phyloP scores from a whole-genome alignment of 2,329 filamentous ascomycete genomes.

The Penicillium sp. region DNA sequence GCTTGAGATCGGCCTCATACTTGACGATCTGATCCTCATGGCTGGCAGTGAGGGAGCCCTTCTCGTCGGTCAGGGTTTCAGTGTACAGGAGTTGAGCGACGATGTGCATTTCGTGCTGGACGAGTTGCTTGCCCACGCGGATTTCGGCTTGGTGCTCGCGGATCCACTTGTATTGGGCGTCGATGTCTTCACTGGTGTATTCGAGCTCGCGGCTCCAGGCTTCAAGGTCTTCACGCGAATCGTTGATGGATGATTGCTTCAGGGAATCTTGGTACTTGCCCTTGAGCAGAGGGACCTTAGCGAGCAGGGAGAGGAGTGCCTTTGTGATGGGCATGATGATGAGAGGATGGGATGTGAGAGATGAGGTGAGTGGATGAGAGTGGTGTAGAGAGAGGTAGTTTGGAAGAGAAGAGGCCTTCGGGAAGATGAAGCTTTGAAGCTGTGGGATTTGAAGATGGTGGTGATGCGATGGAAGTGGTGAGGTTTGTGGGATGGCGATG shows the following conservation, averaged over 20 bases:
- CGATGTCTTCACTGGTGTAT: background rate
- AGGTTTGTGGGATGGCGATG: background rate
- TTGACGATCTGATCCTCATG: slow-evolving; percentile 1
- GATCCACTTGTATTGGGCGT: slow-evolving; percentile 12
- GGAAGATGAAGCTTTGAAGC: background rate
- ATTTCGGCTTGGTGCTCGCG: slow-evolving; percentile 1
- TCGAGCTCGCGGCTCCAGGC: background rate
- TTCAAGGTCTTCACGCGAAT: background rate
- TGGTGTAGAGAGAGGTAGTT: background rate
- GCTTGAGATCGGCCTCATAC: slow-evolving; percentile 7
- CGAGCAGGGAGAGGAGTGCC: background rate
- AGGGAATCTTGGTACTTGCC: background rate
- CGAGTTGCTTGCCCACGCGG: slow-evolving; percentile 1
- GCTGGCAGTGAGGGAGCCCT: background rate
- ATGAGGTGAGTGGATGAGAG: background rate
- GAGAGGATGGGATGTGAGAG: background rate
- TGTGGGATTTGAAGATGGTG: background rate
- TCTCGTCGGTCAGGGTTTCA: slow-evolving; percentile 6
- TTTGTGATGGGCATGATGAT: background rate
- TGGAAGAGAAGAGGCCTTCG: background rate
- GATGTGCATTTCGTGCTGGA: slow-evolving; percentile 17
- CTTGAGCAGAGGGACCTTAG: background rate
- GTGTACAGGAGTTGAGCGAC: slow-evolving; percentile 8
- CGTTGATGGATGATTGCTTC: too few species aligned
- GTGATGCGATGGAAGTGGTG: too few species aligned